Evolutionary conservation across 164 flowering plant genomes (phyloP), one percentile per base, ranked within the genome.

Genomic region (Hamamelis virginiana): DNA sequence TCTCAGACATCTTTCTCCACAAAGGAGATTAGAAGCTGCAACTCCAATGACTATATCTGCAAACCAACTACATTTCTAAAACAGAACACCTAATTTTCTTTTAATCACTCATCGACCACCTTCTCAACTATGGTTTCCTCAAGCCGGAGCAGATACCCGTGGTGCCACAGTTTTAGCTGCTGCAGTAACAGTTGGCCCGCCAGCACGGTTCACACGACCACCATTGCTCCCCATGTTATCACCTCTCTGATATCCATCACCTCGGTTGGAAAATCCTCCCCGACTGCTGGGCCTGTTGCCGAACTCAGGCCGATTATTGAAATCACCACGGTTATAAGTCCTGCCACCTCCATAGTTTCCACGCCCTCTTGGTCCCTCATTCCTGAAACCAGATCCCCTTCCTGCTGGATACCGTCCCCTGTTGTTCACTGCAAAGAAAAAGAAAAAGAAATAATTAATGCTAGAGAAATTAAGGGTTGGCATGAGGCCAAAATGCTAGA

Each of bases 281-380:
- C 85, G 66, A 38, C 71, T 43, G 28, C 75, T 59, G 41, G 74
- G 66, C 55, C 85, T 79, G 78, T 71, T 77, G 16, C 61, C 78
- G 71, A 65, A 82, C 6, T 86, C 89, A 5, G 44, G 38, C 76
- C 81, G 75, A 75, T 58, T 76, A 69, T 43, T 72, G 66, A 71
- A 80, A 59, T 84, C 87, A 48, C 77, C 80, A 41, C 86, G 76
- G 23, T 72, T 59, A 67, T 75, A 83, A 18, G 81, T 76, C 67
- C 87, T 76, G 44, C 83, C 77, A 56, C 68, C 76, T 26, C 84
- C 83, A 76, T 79, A 81, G 64, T 72, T 77, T 65, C 86, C 86
- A 47, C 87, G 83, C 45, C 83, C 92, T 77, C 92, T 83, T 0
- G 41, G 71, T 25, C 88, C 89, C 44, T 88, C 92, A 64, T 73